These are phyloP conservation scores for Claviceps sp. DNA, from an alignment of 2,329 filamentous ascomycete species.

Conservation along the genomic window DNA sequence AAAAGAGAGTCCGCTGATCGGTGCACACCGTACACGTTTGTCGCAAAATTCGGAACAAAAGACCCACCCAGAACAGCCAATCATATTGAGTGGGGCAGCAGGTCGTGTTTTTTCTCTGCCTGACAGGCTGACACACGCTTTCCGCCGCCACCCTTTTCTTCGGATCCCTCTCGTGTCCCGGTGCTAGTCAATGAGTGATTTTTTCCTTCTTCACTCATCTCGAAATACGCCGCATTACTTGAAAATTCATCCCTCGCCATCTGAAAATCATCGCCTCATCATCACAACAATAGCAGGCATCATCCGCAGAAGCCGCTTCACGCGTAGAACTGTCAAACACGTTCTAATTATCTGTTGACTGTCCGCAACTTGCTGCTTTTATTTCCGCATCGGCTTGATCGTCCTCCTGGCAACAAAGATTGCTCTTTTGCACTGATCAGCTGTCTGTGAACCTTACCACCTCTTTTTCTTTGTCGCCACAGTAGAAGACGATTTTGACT, in stretches of 20 bases:
- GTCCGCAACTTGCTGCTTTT: not conserved
- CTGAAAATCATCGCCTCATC: not conserved
- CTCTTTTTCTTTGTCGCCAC: conserved; percentile 7
- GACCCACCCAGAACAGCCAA: not conserved
- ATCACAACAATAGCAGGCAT: not conserved
- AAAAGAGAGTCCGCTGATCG: too few species aligned
- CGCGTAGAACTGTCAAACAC: not conserved
- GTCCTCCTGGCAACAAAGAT: not conserved
- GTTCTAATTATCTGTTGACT: not conserved
- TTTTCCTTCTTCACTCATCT: conserved; percentile 1
- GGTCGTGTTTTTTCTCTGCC: conserved; percentile 4
- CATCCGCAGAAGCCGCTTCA: not conserved
- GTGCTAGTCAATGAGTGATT: not conserved
- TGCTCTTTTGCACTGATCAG: conserved; percentile 1
- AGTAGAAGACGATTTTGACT: conserved; percentile 11
- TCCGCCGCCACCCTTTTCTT: conserved; percentile 3
- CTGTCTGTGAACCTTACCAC: conserved; percentile 8
- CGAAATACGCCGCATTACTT: not conserved
- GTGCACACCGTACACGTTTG: too few species aligned
- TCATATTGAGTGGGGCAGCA: not conserved
- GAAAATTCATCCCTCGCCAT: not conserved
- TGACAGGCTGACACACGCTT: not conserved
- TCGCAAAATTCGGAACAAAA: not conserved
- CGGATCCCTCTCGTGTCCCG: not conserved
- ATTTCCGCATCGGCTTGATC: not conserved